Evolutionary conservation across 2,329 filamentous ascomycete genomes (phyloP).

Genomic region (Coniella vitis): DNA sequence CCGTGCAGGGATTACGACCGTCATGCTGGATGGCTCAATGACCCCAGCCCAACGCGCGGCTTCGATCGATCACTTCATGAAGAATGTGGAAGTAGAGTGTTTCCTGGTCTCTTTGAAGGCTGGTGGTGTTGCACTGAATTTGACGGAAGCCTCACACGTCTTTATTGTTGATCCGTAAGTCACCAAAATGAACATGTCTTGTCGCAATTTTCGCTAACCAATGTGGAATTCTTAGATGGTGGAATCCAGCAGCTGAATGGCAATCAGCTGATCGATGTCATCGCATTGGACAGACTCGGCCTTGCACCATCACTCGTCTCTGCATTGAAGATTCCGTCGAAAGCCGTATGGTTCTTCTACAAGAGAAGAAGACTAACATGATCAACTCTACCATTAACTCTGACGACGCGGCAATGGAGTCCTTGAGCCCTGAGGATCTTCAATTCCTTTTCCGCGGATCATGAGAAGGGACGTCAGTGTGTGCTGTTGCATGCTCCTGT

Average conservation of each 20-base stretch:
- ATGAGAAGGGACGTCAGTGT: constrained; percentile 20
- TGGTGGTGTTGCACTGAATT: constrained; percentile 87
- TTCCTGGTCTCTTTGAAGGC: constrained; percentile 96
- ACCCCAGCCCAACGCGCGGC: constrained; percentile 87
- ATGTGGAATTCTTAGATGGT: constrained; percentile 63
- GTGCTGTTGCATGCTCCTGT: too few relatives aligned
- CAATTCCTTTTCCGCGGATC: constrained; percentile 87
- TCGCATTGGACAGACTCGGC: constrained; percentile 89
- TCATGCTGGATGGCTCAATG: constrained; percentile 98
- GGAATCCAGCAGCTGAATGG: constrained; percentile 99
- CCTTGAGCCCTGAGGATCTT: constrained; percentile 83
- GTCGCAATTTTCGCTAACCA: constrained; percentile 7
- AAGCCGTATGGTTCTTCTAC: constrained; percentile 86
- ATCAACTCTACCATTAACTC: constrained; percentile 96
- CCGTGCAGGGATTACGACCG: constrained; percentile 93
- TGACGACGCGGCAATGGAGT: constrained; percentile 86
- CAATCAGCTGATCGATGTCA: constrained; percentile 92
- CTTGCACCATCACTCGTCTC: constrained; percentile 87
- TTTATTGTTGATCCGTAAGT: constrained; percentile 95
- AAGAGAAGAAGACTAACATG: constrained; percentile 98
- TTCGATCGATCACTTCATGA: constrained; percentile 96
- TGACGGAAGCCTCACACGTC: constrained; percentile 89
- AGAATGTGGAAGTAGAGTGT: constrained; percentile 85
- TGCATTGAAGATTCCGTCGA: constrained; percentile 98
- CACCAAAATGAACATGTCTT: background rate